These are phyloP conservation scores for Pyrus communis DNA, from an alignment of 306 rosid genomes.

Conservation along the genomic window DNA sequence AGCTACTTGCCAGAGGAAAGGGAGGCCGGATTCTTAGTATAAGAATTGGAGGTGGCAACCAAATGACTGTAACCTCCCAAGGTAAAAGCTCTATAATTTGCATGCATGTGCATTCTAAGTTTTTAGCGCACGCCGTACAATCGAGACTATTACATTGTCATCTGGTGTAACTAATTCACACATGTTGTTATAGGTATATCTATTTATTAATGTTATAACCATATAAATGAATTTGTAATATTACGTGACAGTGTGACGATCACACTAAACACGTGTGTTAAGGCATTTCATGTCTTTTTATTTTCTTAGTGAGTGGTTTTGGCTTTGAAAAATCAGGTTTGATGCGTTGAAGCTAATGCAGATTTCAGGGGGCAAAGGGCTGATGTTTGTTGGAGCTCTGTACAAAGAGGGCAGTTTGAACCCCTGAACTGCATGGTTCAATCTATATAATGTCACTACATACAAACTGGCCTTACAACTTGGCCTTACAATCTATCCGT, in stretches of 20 bases:
- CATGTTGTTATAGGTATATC: no score
- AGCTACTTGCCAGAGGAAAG: constrained; percentile 77
- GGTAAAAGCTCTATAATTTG: constrained; percentile 22
- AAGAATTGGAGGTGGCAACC: constrained; percentile 97
- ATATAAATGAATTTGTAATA: no score
- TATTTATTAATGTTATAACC: no score
- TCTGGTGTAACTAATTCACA: neutral
- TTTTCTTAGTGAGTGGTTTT: neutral
- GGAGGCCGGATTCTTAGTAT: constrained; percentile 76
- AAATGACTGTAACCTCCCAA: constrained; percentile 65
- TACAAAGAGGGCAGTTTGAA: constrained; percentile 88
- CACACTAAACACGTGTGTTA: neutral
- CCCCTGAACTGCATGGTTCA: constrained; percentile 15
- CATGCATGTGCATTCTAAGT: neutral
- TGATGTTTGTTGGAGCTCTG: constrained; percentile 86
- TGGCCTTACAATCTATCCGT: constrained; percentile 32
- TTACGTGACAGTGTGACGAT: neutral
- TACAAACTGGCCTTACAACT: constrained; percentile 75
- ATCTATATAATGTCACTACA: constrained; percentile 41
- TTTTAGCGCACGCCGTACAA: neutral
- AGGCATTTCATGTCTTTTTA: neutral
- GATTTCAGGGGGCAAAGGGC: constrained; percentile 58
- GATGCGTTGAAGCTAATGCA: constrained; percentile 75
- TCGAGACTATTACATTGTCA: no score
- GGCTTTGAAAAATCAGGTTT: constrained; percentile 40